Base-by-base conservation (phyloP, 257 asterid genomes). In the Cordia subcordata region DNA sequence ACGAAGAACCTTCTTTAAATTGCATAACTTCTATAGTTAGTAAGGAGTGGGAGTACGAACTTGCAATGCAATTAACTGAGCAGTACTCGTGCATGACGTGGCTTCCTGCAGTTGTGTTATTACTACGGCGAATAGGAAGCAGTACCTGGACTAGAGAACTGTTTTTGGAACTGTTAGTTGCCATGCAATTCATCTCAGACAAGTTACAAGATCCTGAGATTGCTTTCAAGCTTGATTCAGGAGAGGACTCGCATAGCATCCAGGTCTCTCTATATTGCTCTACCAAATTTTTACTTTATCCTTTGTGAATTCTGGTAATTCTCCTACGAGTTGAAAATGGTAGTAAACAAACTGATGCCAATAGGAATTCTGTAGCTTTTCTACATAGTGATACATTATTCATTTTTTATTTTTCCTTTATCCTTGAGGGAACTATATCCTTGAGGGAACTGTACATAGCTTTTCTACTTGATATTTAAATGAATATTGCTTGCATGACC, bases 201-300 rank as follows among this genome's bases (percentile, higher is more conserved):
- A 89, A 86, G 81, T 77, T 89, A 52, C 89, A 64, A 58, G 85
- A 88, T 81, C 99, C 97, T 71, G 96, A 86, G 68, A 75, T 86
- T 59, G 65, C 81, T 65, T 76, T 78, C 81, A 82, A 68, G 85
- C 81, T 84, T 57, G 94, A 82, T 64, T 73, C 78, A 46, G 85
- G 85, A 64, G 90, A 84, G 67, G 82, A 76, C 66, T 59, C 69
- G 27, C 74, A 77, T 58, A 37, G 50, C 57, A 75, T 86, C 72
- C 99, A 93, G 96, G 96, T 88, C 71, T 57, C 69, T 56, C 40
- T 50, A 18, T 72, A 39, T 65, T 72, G 33, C 11, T 32, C 49
- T 14, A 49, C 35, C 35, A 27, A 27, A 20, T n/a, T 19, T 63
- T 10, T 19, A 17, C 55, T 47, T 6, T 17, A 0, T 14, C n/a